Evolutionary conservation across 2,329 filamentous ascomycete species (phyloP).

Genomic region (Xylariaceae sp.): DNA sequence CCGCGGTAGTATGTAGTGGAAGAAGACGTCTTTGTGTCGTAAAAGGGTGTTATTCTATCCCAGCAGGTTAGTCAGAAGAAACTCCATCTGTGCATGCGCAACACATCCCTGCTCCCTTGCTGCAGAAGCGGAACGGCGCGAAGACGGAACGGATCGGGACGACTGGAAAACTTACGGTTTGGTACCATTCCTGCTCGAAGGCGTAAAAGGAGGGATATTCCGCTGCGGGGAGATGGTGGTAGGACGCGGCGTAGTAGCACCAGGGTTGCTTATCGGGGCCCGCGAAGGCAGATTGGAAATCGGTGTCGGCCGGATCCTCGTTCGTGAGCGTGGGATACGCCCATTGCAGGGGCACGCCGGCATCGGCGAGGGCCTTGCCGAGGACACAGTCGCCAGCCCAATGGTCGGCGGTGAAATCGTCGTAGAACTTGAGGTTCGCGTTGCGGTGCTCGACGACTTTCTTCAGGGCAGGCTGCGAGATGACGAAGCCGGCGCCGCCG

Average conservation of each 20-base stretch:
- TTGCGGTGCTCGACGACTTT: slow-evolving; percentile 39
- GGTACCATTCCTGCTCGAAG: slow-evolving; percentile 39
- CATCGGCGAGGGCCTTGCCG: slow-evolving; percentile 41
- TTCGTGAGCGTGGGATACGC: slow-evolving; percentile 43
- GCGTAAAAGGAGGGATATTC: slow-evolving; percentile 40
- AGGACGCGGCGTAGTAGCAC: slow-evolving; percentile 46
- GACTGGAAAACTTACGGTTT: slow-evolving; percentile 22
- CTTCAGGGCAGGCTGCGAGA: slow-evolving; percentile 46
- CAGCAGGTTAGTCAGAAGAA: too few species aligned
- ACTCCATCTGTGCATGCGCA: too few species aligned
- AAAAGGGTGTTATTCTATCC: slow-evolving; percentile 25
- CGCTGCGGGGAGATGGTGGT: slow-evolving; percentile 42
- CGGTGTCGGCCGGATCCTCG: slow-evolving; percentile 37
- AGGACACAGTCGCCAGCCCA: slow-evolving; percentile 48
- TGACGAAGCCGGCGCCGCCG: slow-evolving; percentile 47
- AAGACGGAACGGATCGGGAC: not conserved
- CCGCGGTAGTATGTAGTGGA: slow-evolving; percentile 26
- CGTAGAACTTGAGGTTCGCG: slow-evolving; percentile 37
- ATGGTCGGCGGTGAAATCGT: slow-evolving; percentile 41
- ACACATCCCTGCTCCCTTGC: too few species aligned
- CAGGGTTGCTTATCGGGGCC: slow-evolving; percentile 39
- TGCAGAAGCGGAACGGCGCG: not conserved
- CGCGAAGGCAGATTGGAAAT: slow-evolving; percentile 39
- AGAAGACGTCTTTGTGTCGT: slow-evolving; percentile 31
- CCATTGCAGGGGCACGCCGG: slow-evolving; percentile 40